These are phyloP conservation scores for Pythium chondricola DNA, from an alignment of 352 stramenopile species.

Conservation along the genomic window DNA sequence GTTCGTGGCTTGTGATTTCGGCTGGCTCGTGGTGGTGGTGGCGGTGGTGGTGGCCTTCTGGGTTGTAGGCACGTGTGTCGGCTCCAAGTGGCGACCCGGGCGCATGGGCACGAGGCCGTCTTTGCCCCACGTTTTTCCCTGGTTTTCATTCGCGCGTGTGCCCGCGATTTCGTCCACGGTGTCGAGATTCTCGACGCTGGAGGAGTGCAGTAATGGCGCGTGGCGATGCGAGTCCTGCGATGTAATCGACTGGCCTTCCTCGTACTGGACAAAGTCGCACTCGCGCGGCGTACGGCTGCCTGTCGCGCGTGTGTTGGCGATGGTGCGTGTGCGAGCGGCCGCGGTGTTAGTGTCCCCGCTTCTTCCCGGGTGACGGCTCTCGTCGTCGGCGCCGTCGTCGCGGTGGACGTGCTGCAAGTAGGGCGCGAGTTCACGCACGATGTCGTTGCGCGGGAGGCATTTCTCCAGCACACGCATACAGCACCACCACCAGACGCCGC, in stretches of 20 bases:
- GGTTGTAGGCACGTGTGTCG: not conserved
- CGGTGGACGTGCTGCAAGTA: conserved; percentile 83
- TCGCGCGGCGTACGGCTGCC: conserved; percentile 28
- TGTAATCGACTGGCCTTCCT: conserved; percentile 48
- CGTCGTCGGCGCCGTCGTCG: conserved; percentile 60
- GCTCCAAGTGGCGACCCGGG: conserved; percentile 7
- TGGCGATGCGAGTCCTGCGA: conserved; percentile 59
- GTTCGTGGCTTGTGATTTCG: too few relatives aligned
- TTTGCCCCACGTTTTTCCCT: not conserved
- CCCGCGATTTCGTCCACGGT: conserved; percentile 17
- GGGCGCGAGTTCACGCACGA: conserved; percentile 77
- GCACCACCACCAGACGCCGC: conserved; percentile 81
- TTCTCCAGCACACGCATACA: conserved; percentile 86
- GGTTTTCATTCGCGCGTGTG: not conserved
- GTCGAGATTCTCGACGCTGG: conserved; percentile 18
- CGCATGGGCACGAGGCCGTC: not conserved
- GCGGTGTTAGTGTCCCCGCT: not conserved
- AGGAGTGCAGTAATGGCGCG: conserved; percentile 34
- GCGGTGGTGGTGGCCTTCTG: too few relatives aligned
- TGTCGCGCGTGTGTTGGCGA: not conserved
- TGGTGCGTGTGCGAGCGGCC: not conserved
- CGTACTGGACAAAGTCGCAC: conserved; percentile 39
- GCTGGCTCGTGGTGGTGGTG: too few relatives aligned
- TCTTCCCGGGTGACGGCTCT: conserved; percentile 19
- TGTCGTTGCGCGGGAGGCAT: conserved; percentile 82